Conservation (phyloP, 169 alveolate genomes). For the Cryptosporidium viatorum region DNA sequence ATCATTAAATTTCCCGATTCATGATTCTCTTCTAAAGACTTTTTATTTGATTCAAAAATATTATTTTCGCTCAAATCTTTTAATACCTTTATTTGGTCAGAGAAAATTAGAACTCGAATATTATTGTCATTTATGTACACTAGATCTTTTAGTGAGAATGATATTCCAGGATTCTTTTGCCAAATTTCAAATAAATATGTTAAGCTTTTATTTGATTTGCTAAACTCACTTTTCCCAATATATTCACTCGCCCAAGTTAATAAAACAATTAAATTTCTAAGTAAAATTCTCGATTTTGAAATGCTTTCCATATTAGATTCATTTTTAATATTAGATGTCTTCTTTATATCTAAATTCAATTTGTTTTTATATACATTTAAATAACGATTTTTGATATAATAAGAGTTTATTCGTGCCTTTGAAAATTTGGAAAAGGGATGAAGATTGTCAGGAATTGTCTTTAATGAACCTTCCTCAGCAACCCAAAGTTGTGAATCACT, state of each 20-base stretch:
- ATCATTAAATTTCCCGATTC: not conserved
- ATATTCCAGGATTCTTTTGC: constrained; percentile 29
- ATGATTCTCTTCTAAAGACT: not conserved
- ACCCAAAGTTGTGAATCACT: constrained; percentile 20
- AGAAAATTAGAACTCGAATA: not conserved
- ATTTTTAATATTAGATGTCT: not conserved
- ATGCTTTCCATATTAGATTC: not conserved
- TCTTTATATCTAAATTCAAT: not conserved
- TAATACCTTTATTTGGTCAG: constrained; percentile 35
- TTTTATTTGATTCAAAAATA: not conserved
- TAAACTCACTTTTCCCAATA: not conserved
- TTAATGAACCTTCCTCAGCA: constrained; percentile 35
- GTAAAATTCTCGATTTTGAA: constrained; percentile 22
- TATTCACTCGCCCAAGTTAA: constrained; percentile 25
- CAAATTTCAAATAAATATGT: constrained; percentile 46
- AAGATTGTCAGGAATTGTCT: not conserved
- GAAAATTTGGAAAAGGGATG: constrained; percentile 63
- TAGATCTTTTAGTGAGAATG: constrained; percentile 26
- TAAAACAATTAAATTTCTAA: constrained; percentile 9
- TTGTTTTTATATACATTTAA: not conserved
- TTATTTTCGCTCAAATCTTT: not conserved
- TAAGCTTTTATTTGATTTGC: not conserved
- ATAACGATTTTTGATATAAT: not conserved
- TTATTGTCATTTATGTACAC: not conserved
- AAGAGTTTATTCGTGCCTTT: not conserved